Conservation (phyloP, 371 early-diverging fungal genomes). For the Saksenaea vasiformis region DNA sequence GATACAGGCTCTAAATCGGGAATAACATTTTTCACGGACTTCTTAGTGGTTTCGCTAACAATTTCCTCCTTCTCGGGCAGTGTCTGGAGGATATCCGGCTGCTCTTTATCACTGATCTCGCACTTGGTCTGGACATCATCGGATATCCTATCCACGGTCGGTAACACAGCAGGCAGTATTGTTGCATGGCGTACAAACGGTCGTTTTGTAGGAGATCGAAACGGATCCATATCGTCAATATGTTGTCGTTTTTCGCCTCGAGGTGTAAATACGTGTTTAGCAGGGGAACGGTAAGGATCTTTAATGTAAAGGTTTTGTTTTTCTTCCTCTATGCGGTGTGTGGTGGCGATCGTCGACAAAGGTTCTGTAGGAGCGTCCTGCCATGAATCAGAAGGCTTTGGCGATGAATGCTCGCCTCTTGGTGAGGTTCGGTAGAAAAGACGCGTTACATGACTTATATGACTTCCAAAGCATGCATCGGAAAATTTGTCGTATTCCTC, state of each 20-base stretch:
- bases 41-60: too few species aligned
- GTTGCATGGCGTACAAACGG: background rate
- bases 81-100: too few species aligned
- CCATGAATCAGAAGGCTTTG: slow-evolving; percentile 4
- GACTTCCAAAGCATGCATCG: background rate
- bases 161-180: background rate
- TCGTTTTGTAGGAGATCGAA: background rate
- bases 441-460: slow-evolving; percentile 10
- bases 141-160: background rate
- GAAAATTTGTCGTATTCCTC: slow-evolving; percentile 14
- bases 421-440: slow-evolving; percentile 8
- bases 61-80: too few species aligned
- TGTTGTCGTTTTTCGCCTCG: background rate
- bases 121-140: background rate
- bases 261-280: background rate
- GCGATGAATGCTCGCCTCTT: background rate
- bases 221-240: background rate
- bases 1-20: too few species aligned
- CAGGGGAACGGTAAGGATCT: background rate
- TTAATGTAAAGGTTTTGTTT: background rate
- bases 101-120: background rate
- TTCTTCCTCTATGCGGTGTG: background rate
- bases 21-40: too few species aligned
- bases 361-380: slow-evolving; percentile 10
- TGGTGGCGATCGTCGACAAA: background rate